These are phyloP conservation scores for Pholiota conissans DNA, from an alignment of 768 basidiomycete genomes.

Conservation along the genomic window DNA sequence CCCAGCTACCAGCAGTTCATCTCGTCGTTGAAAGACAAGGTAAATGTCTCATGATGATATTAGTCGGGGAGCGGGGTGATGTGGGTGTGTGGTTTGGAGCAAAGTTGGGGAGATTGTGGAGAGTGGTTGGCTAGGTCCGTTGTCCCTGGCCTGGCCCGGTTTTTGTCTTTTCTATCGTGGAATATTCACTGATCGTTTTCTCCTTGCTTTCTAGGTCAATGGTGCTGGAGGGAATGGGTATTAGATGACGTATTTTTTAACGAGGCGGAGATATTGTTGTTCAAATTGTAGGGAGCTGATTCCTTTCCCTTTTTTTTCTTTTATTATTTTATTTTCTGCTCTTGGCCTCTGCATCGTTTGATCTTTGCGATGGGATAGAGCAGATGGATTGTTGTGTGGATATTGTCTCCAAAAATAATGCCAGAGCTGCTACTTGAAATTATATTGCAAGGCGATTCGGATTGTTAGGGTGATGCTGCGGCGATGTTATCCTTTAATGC, in stretches of 20 bases:
- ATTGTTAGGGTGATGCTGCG: too few species aligned
- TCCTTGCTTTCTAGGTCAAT: constrained; percentile 24
- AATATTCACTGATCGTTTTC: constrained; percentile 8
- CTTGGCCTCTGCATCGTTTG: background rate
- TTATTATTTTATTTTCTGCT: background rate
- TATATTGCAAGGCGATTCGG: too few species aligned
- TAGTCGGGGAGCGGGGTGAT: background rate
- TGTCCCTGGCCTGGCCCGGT: background rate
- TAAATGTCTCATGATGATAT: constrained; percentile 32
- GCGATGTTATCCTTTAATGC: too few species aligned
- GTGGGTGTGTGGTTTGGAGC: background rate
- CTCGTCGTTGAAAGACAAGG: constrained; percentile 88
- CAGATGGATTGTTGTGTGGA: background rate
- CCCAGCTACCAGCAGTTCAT: constrained; percentile 98
- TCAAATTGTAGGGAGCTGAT: background rate
- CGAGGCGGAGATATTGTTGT: background rate
- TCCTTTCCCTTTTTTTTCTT: too few species aligned
- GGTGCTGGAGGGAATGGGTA: constrained; percentile 23
- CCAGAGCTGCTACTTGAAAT: too few species aligned
- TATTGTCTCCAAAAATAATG: too few species aligned
- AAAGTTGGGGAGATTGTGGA: too few species aligned
- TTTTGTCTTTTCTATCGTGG: background rate
- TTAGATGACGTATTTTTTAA: constrained; percentile 2
- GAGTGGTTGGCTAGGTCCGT: constrained; percentile 6
- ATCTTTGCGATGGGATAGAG: background rate